Evolutionary conservation across 306 rosid species (phyloP).

Genomic region (Quercus cerris): DNA sequence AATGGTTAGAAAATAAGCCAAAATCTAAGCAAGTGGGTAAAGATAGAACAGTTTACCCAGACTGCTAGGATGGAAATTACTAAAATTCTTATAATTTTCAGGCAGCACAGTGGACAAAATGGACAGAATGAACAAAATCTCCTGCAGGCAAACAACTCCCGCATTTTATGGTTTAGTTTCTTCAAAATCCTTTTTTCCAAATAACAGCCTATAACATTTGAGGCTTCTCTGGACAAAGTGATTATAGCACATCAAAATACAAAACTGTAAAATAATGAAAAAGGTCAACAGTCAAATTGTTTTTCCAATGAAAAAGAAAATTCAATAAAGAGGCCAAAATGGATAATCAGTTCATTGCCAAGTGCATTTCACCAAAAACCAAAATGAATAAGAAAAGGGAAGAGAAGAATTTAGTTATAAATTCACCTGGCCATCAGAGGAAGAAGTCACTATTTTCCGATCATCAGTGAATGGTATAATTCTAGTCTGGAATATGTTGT

Average conservation of each 20-base stretch:
- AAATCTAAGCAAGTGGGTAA: conserved; percentile 4
- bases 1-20: conserved; percentile 13
- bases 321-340: not conserved
- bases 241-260: not conserved
- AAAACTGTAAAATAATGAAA: not conserved
- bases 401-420: not conserved
- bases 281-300: not conserved
- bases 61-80: not conserved
- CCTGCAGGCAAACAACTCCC: not conserved
- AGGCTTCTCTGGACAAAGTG: not conserved
- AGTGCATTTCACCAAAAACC: not conserved
- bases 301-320: not conserved
- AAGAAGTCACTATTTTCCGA: conserved; percentile 45
- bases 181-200: not conserved
- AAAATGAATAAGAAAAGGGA: not conserved
- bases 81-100: not conserved
- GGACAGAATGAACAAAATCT: too few relatives aligned
- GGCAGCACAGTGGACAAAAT: not conserved
- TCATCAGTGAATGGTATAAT: conserved; percentile 51
- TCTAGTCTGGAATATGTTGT: conserved; percentile 42
- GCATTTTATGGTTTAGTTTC: not conserved
- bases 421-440: conserved; percentile 57
- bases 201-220: not conserved
- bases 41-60: not conserved
- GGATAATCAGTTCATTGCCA: not conserved